These are phyloP conservation scores for Salvia hispanica DNA, from an alignment of 257 asterid species.

Conservation along the genomic window DNA sequence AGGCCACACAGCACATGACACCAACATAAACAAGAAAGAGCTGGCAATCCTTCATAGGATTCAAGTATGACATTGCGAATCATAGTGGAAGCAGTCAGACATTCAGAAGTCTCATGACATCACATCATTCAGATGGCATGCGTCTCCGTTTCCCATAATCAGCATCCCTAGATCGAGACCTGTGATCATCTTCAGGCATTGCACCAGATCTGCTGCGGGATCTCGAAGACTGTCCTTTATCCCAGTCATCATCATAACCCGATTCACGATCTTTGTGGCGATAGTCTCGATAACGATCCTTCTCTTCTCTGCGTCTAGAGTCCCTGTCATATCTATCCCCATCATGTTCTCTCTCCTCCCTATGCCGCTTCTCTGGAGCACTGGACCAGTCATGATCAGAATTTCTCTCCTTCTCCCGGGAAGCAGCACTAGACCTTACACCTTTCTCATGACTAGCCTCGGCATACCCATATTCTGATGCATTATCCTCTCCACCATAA, in stretches of 20 bases:
- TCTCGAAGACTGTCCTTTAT: conserved; percentile 42
- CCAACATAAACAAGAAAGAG: conserved; percentile 42
- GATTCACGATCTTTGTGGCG: conserved; percentile 41
- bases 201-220: conserved; percentile 38
- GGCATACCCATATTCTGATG: conserved; percentile 81
- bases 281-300: conserved; percentile 40
- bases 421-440: conserved; percentile 56
- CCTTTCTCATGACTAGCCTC: conserved; percentile 81
- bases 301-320: conserved; percentile 37
- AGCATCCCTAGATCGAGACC: conserved; percentile 49
- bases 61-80: conserved; percentile 28
- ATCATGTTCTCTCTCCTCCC: conserved; percentile 63
- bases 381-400: conserved; percentile 82
- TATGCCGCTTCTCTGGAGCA: conserved; percentile 70
- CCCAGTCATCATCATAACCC: conserved; percentile 44
- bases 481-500: conserved; percentile 81
- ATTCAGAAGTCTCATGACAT: not conserved
- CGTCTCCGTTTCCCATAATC: conserved; percentile 46
- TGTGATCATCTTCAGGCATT: conserved; percentile 38
- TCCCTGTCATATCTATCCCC: conserved; percentile 42
- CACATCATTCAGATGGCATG: conserved; percentile 46
- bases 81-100: conserved; percentile 26
- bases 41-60: conserved; percentile 33
- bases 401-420: conserved; percentile 73
- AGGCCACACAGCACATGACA: conserved; percentile 38